Evolutionary conservation across 768 basidiomycete species (phyloP).

Genomic region (Amanita rubescens): DNA sequence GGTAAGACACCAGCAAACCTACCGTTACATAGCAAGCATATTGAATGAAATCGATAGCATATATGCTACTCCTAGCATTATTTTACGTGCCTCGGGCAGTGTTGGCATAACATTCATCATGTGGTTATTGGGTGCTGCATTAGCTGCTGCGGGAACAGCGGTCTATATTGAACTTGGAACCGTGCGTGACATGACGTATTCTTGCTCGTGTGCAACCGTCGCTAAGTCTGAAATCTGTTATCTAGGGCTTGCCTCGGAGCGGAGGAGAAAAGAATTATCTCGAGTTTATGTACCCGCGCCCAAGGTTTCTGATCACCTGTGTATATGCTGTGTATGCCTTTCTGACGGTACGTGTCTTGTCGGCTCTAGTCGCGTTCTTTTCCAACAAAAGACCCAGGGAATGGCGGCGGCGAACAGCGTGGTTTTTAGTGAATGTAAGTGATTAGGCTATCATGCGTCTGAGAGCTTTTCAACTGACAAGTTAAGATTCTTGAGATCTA

Average conservation of each 20-base stretch:
- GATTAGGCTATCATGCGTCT: background rate
- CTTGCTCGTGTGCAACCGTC: no score
- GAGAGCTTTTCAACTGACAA: background rate
- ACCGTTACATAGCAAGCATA: background rate
- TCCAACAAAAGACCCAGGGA: constrained; percentile 30
- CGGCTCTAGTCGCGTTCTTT: no score
- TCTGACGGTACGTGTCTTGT: constrained; percentile 37
- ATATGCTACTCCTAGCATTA: constrained; percentile 63
- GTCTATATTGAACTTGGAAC: constrained; percentile 76
- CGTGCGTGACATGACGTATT: constrained; percentile 25
- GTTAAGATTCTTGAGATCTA: constrained; percentile 34
- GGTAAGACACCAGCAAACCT: constrained; percentile 30
- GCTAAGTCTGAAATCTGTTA: no score
- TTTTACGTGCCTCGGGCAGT: constrained; percentile 60
- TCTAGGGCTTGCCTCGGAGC: constrained; percentile 64
- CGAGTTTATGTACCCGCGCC: constrained; percentile 59
- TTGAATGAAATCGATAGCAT: constrained; percentile 34
- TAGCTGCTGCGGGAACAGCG: constrained; percentile 59
- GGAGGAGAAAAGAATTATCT: constrained; percentile 77
- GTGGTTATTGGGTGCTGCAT: constrained; percentile 63
- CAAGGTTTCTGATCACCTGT: constrained; percentile 55
- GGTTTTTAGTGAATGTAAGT: constrained; percentile 68
- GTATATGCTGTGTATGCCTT: constrained; percentile 50
- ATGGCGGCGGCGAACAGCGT: constrained; percentile 51
- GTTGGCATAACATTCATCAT: constrained; percentile 60